These are phyloP conservation scores for Boletus reticulatus DNA, from an alignment of 768 basidiomycete genomes.

Conservation along the genomic window DNA sequence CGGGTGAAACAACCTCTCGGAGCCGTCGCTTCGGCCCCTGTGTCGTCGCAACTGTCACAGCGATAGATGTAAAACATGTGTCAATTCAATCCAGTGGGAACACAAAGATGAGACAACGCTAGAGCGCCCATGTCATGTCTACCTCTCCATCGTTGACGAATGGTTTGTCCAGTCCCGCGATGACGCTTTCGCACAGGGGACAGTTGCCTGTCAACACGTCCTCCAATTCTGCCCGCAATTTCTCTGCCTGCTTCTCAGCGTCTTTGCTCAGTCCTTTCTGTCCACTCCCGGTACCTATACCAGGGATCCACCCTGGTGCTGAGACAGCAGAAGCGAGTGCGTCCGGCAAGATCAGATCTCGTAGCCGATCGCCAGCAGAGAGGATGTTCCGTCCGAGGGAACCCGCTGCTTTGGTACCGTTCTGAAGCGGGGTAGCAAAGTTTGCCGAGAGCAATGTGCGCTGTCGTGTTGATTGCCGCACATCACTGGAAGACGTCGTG, in stretches of 20 bases:
- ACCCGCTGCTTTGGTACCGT: conserved; percentile 62
- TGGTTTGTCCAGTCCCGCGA: conserved; percentile 81
- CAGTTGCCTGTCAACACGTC: conserved; percentile 86
- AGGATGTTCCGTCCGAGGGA: conserved; percentile 76
- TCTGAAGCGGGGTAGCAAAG: conserved; percentile 59
- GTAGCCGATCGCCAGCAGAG: conserved; percentile 83
- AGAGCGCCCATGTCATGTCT: conserved; percentile 77
- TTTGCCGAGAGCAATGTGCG: conserved; percentile 75
- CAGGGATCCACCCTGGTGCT: conserved; percentile 74
- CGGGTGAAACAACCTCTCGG: conserved; percentile 30
- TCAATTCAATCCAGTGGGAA: not conserved
- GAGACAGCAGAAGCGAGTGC: conserved; percentile 84
- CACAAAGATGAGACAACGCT: conserved; percentile 1
- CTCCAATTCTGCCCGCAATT: conserved; percentile 81
- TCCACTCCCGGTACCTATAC: conserved; percentile 50
- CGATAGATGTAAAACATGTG: conserved; percentile 10
- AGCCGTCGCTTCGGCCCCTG: too few species aligned
- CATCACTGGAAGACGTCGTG: conserved; percentile 33
- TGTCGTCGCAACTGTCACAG: not conserved
- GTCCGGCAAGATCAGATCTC: conserved; percentile 93
- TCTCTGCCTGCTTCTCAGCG: conserved; percentile 63
- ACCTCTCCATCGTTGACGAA: conserved; percentile 80
- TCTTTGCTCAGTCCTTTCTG: conserved; percentile 45
- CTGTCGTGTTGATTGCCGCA: conserved; percentile 49
- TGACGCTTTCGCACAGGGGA: conserved; percentile 89